These are phyloP conservation scores for Cercophora scortea DNA, from an alignment of 495 filamentous ascomycete genomes.

Conservation along the genomic window DNA sequence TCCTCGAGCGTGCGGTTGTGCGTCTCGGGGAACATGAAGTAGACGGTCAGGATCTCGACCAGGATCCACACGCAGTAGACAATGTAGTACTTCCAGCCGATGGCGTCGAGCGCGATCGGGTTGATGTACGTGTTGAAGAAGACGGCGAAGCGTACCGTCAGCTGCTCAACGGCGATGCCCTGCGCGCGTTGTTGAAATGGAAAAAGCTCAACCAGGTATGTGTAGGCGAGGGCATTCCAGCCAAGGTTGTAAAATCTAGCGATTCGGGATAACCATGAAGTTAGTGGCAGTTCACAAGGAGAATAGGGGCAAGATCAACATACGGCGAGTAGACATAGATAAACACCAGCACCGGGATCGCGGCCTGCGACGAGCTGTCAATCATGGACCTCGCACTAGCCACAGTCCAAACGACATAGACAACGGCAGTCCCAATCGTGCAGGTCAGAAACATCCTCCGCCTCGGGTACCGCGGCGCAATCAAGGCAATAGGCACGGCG, in stretches of 20 bases:
- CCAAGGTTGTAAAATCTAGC: slow-evolving; percentile 50
- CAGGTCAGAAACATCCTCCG: slow-evolving; percentile 47
- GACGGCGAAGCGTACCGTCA: slow-evolving; percentile 44
- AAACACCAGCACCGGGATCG: slow-evolving; percentile 49
- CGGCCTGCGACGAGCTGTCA: slow-evolving; percentile 33
- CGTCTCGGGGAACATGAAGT: slow-evolving; percentile 55
- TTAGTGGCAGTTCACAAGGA: too few relatives aligned
- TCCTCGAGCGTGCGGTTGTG: slow-evolving; percentile 43
- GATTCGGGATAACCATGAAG: too few relatives aligned
- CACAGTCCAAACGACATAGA: slow-evolving; percentile 51
- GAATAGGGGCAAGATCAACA: neutral
- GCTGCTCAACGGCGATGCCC: slow-evolving; percentile 52
- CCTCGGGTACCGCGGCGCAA: slow-evolving; percentile 40
- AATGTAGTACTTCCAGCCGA: slow-evolving; percentile 56
- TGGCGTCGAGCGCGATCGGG: slow-evolving; percentile 48
- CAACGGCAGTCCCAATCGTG: slow-evolving; percentile 37
- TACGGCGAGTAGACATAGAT: slow-evolving; percentile 51
- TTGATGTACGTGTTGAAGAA: slow-evolving; percentile 55
- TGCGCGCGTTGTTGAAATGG: slow-evolving; percentile 50
- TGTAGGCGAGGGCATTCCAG: slow-evolving; percentile 55
- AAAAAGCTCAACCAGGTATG: slow-evolving; percentile 52
- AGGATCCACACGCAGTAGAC: slow-evolving; percentile 54
- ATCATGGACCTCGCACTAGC: slow-evolving; percentile 41
- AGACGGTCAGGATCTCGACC: slow-evolving; percentile 49
- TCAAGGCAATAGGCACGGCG: slow-evolving; percentile 41